Evolutionary conservation across 139 green algal genomes (phyloP), one percentile per base, ranked within the genome.

Genomic region (Chlorella vulgaris): DNA sequence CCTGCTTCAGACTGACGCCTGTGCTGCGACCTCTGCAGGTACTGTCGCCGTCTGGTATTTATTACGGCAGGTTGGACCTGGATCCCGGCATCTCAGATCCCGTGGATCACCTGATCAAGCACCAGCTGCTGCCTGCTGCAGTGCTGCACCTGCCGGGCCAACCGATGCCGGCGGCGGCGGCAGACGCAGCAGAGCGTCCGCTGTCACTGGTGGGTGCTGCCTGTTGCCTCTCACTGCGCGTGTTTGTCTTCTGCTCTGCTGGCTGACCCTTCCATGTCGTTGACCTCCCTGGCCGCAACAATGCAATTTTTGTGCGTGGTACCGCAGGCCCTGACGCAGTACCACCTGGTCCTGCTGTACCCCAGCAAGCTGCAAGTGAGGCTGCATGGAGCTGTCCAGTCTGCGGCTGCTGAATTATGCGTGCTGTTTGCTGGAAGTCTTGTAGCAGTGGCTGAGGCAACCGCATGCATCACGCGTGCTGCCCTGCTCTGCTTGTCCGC

Each of bases 271-370:
- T 24, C 47, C 10, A 58, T 24, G 13, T 58, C 47, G 15, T 15
- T 15, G 15, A 10, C 47, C 13, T 58, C 33, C 35, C 33, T 28
- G 13, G 31, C 63, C 33, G 31, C 31, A 4, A 3, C 35, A 33
- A 42, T 42, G 29, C 69, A 29, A 24, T 6, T 7, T 51, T 5
- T 71, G n/a, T n/a, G n/a, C n/a, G 29, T 4, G 10, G 22, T 76
- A 58, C 47, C 47, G 68, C 89, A 92, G 89, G 89, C 86, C 1
- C 63, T 94, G 61, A 96, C 89, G 6, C 88, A 94, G 74, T 93
- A 91, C 85, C 93, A 97, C 78, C 85, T 94, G 38, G 74, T 97
- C 65, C 83, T 98, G 80, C 84, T 98, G 31, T 87, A 86, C 60
- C 68, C 73, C 40, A 85, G 84, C 81, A 83, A 83, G 55, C 71